phyloP scores from a whole-genome alignment of 2,329 filamentous ascomycete species.

The Graphium sp. region DNA sequence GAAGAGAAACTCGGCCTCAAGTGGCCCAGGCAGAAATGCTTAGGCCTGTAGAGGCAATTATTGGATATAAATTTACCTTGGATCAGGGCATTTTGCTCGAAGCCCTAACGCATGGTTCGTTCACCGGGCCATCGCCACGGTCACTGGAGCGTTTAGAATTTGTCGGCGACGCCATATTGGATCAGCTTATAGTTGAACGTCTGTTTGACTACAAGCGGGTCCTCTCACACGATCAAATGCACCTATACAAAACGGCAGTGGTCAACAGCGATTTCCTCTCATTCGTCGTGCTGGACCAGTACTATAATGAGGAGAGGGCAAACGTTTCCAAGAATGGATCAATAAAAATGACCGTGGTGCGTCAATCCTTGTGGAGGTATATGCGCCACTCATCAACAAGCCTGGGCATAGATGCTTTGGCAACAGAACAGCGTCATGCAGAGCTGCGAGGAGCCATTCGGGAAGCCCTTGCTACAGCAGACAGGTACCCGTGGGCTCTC shows the following conservation, averaged over 20 bases:
- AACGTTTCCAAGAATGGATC: conserved; percentile 7
- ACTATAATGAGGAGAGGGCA: conserved; percentile 9
- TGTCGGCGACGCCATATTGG: conserved; percentile 71
- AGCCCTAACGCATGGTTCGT: conserved; percentile 64
- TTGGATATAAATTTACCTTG: conserved; percentile 57
- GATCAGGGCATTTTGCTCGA: conserved; percentile 56
- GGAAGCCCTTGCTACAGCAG: conserved; percentile 27
- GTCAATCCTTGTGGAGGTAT: conserved; percentile 47
- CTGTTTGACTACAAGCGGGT: conserved; percentile 31
- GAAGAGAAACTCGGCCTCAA: too few relatives aligned
- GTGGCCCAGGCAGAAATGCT: too few relatives aligned
- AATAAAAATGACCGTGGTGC: conserved; percentile 7
- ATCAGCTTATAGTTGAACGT: conserved; percentile 53
- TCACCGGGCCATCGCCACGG: conserved; percentile 21
- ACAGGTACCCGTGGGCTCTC: conserved; percentile 59
- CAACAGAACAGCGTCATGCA: conserved; percentile 25
- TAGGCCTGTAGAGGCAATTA: conserved; percentile 44
- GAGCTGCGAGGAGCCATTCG: conserved; percentile 29
- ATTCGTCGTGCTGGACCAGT: conserved; percentile 51
- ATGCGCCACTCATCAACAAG: conserved; percentile 40
- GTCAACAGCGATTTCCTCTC: conserved; percentile 71
- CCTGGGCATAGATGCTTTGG: conserved; percentile 27
- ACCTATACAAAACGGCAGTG: conserved; percentile 55
- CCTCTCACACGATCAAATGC: conserved; percentile 44
- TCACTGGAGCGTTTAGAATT: conserved; percentile 67